A percentile compares a stretch with the other conserved stretches of the same genome.
Conservation (phyloP, 1,284 basidiomycete species). For the Porodaedalea pini region DNA sequence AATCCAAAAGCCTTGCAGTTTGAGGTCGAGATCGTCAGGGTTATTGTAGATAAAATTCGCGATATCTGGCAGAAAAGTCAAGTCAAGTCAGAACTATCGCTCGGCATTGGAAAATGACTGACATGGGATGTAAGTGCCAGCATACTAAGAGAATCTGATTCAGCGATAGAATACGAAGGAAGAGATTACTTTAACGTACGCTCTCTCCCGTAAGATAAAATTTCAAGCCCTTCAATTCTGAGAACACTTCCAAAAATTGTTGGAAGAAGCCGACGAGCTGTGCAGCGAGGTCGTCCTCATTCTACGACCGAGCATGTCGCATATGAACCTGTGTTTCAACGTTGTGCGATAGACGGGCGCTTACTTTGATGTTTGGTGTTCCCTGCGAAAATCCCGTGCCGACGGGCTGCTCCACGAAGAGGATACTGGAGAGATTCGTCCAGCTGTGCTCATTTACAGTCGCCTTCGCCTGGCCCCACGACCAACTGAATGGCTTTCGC, state of each 20-base stretch:
- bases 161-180: neutral
- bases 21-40: constrained; percentile 47
- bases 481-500: constrained; percentile 63
- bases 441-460: constrained; percentile 71
- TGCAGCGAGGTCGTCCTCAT: constrained; percentile 63
- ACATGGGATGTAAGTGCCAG: constrained; percentile 32
- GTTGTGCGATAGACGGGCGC: neutral
- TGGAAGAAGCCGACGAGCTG: constrained; percentile 48
- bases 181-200: constrained; percentile 38
- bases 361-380: constrained; percentile 55
- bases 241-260: constrained; percentile 72
- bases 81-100: neutral
- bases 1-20: constrained; percentile 69
- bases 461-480: constrained; percentile 59
- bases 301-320: constrained; percentile 32
- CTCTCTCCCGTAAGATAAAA: constrained; percentile 69
- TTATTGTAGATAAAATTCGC: constrained; percentile 69
- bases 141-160: constrained; percentile 22
- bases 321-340: neutral
- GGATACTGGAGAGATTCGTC: constrained; percentile 77
- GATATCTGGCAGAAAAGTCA: constrained; percentile 45
- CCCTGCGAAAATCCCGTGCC: constrained; percentile 82
- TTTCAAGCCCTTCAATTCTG: constrained; percentile 66
- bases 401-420: constrained; percentile 83
- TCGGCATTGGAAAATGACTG: constrained; percentile 9